phyloP scores from a whole-genome alignment of 2,329 filamentous ascomycete genomes.

The Colletotrichum noveboracense region DNA sequence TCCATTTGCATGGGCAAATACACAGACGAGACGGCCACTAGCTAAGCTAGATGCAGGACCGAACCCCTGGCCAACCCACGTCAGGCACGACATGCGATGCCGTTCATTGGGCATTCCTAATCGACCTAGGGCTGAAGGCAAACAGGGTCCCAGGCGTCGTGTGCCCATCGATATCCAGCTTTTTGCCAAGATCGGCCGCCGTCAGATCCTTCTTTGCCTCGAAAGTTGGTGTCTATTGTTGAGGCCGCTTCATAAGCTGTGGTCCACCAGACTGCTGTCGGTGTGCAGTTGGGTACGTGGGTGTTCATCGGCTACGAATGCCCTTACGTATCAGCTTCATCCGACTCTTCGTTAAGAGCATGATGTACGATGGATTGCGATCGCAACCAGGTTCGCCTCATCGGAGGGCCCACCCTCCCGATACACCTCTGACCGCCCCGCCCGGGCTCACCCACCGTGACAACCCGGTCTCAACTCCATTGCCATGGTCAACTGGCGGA shows the following conservation, averaged over 20 bases:
- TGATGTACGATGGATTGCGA: background rate
- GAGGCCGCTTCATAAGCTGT: background rate
- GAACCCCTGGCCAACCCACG: background rate
- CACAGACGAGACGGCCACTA: background rate
- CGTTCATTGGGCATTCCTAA: background rate
- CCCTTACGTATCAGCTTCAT: conserved; percentile 12
- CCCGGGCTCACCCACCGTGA: background rate
- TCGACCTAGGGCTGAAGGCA: conserved; percentile 12
- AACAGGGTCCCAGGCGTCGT: background rate
- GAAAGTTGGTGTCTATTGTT: background rate
- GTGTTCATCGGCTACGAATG: background rate
- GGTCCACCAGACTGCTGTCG: background rate
- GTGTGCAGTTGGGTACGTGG: background rate
- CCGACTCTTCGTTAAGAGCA: background rate
- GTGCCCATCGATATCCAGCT: background rate
- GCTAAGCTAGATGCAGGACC: background rate
- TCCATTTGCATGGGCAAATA: background rate
- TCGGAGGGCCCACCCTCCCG: background rate
- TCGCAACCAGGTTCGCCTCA: background rate
- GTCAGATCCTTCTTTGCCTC: background rate
- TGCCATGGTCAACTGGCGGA: background rate
- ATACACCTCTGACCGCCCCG: background rate
- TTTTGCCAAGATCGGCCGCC: background rate
- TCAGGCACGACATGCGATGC: conserved; percentile 2
- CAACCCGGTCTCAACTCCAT: background rate